These are phyloP conservation scores for Colletotrichum endophyticum DNA, from an alignment of 2,329 filamentous ascomycete species.

Conservation along the genomic window DNA sequence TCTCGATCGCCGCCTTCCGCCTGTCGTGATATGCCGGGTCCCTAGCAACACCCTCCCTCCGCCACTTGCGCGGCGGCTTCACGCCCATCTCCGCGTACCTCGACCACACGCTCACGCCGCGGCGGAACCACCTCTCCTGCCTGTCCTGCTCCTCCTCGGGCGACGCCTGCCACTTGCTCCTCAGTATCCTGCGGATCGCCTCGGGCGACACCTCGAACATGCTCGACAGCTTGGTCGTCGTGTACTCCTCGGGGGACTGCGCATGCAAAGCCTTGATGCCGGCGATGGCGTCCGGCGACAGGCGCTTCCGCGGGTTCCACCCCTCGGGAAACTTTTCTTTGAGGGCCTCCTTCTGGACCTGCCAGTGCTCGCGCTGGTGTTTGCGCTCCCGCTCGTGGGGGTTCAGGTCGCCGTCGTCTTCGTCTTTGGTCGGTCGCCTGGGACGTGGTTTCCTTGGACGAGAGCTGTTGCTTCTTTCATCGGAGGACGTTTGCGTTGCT, in stretches of 20 bases:
- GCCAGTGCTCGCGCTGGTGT: conserved; percentile 63
- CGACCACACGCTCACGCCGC: conserved; percentile 65
- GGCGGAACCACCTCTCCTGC: conserved; percentile 65
- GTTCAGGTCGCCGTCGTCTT: conserved; percentile 27
- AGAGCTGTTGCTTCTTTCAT: not conserved
- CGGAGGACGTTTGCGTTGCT: not conserved
- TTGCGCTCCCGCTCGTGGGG: conserved; percentile 22
- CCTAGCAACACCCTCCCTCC: conserved; percentile 55
- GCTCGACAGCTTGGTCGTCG: conserved; percentile 72
- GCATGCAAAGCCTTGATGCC: conserved; percentile 84
- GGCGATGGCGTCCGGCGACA: conserved; percentile 91
- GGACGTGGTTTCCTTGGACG: not conserved
- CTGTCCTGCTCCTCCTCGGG: conserved; percentile 61
- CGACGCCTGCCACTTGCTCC: conserved; percentile 73
- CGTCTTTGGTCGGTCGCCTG: not conserved
- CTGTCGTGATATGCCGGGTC: conserved; percentile 46
- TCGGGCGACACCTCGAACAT: conserved; percentile 90
- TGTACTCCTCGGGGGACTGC: conserved; percentile 79
- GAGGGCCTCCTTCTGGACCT: conserved; percentile 75
- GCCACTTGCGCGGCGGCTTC: conserved; percentile 67
- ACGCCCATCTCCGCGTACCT: conserved; percentile 63
- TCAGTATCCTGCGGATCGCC: conserved; percentile 85
- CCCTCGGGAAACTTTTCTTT: conserved; percentile 79
- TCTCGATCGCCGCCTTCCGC: conserved; percentile 29
- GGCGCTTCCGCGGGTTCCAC: conserved; percentile 83